These are phyloP conservation scores for Aspergillus phoenicis DNA, from an alignment of 2,329 filamentous ascomycete species.

Conservation along the genomic window DNA sequence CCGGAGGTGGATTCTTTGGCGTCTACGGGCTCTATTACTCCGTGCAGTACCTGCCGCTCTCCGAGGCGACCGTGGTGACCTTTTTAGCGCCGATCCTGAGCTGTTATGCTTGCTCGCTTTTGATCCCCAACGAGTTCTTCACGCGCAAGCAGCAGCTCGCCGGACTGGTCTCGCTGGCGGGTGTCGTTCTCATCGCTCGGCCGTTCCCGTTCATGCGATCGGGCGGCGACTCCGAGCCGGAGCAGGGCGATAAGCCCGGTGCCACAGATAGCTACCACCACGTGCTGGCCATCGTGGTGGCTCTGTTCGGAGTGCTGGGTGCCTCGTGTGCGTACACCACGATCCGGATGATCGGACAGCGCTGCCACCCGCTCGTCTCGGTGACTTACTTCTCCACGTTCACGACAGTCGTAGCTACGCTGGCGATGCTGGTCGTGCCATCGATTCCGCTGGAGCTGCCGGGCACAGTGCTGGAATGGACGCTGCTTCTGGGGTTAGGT, in stretches of 20 bases:
- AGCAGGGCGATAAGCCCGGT: conserved; percentile 29
- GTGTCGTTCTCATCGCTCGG: conserved; percentile 80
- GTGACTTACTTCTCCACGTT: conserved; percentile 81
- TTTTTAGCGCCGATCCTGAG: conserved; percentile 80
- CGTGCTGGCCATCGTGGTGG: conserved; percentile 69
- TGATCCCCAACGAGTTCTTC: conserved; percentile 73
- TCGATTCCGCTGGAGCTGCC: conserved; percentile 61
- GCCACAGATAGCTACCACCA: conserved; percentile 63
- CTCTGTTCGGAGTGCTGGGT: conserved; percentile 76
- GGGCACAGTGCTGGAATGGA: conserved; percentile 61
- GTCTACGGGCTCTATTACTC: conserved; percentile 78
- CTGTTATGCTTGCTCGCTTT: conserved; percentile 76
- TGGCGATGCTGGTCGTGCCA: conserved; percentile 61
- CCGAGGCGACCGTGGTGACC: conserved; percentile 86
- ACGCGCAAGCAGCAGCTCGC: conserved; percentile 76
- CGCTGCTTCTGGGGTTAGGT: conserved; percentile 68
- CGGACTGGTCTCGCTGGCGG: conserved; percentile 71
- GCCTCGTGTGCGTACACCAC: conserved; percentile 73
- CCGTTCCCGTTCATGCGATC: conserved; percentile 49
- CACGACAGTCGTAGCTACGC: conserved; percentile 67
- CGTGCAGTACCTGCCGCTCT: conserved; percentile 76
- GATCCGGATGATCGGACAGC: conserved; percentile 76
- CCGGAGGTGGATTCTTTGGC: conserved; percentile 72
- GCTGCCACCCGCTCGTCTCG: conserved; percentile 78
- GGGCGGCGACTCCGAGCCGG: conserved; percentile 18